Evolutionary conservation across 2,329 filamentous ascomycete genomes (phyloP).

Genomic region (Gnomoniopsis sp.): DNA sequence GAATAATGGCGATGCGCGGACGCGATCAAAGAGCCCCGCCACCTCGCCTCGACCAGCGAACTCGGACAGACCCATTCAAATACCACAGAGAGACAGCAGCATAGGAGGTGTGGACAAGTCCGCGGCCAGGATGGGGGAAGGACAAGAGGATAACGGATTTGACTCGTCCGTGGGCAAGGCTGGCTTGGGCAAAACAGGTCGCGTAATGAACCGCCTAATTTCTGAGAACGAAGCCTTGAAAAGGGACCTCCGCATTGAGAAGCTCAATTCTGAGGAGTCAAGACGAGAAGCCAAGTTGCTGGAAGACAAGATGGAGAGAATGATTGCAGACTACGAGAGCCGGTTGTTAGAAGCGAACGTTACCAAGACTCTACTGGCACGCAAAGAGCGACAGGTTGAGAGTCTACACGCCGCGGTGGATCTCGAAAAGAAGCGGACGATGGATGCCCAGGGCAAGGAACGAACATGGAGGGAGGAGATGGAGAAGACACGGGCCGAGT

Average conservation of each 20-base stretch:
- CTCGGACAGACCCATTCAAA: conserved; percentile 22
- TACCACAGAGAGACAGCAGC: conserved; percentile 24
- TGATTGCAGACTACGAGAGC: conserved; percentile 66
- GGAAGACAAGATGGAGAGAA: conserved; percentile 68
- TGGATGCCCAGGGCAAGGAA: conserved; percentile 58
- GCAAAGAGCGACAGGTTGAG: conserved; percentile 73
- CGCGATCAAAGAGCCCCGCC: conserved; percentile 14
- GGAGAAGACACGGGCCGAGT: conserved; percentile 57
- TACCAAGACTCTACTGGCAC: conserved; percentile 65
- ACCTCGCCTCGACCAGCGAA: background rate
- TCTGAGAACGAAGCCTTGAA: conserved; percentile 77
- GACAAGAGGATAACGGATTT: conserved; percentile 33
- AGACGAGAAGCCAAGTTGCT: conserved; percentile 64
- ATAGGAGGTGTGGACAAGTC: conserved; percentile 12
- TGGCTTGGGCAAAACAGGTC: conserved; percentile 69
- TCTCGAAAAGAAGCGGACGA: conserved; percentile 59
- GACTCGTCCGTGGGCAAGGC: conserved; percentile 68
- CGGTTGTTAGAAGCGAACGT: conserved; percentile 67
- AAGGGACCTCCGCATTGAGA: conserved; percentile 67
- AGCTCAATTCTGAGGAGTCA: conserved; percentile 65
- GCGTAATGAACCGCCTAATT: conserved; percentile 78
- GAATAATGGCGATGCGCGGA: conserved; percentile 16
- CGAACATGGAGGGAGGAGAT: conserved; percentile 60
- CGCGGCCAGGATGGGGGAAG: conserved; percentile 16
- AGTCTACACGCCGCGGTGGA: conserved; percentile 63